phyloP scores from a whole-genome alignment of 345 rosid genomes.

The Bruguiera parviflora region DNA sequence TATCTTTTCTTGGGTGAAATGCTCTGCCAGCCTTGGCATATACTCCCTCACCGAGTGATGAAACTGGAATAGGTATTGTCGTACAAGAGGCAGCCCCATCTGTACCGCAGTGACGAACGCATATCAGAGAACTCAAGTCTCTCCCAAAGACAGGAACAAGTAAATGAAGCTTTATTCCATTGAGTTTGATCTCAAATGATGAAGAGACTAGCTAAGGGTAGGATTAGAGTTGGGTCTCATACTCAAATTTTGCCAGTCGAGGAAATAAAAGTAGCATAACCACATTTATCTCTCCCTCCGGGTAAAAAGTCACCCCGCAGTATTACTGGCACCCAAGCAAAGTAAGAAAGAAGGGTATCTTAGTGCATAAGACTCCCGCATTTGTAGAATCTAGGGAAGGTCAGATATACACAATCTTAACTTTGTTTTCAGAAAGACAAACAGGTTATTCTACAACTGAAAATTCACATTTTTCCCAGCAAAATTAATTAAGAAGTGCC shows the following conservation, averaged over 20 bases:
- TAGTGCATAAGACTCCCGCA: too few relatives aligned
- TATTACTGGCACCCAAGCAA: too few relatives aligned
- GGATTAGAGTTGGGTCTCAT: not conserved
- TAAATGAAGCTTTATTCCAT: not conserved
- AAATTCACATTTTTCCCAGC: too few relatives aligned
- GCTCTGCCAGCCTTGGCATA: constrained; percentile 87
- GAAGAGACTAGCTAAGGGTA: not conserved
- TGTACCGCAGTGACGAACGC: constrained; percentile 20
- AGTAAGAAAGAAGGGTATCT: too few relatives aligned
- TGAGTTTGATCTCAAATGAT: not conserved
- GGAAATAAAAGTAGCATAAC: not conserved
- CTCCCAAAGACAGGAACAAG: not conserved
- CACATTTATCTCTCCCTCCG: too few relatives aligned
- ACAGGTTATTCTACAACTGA: too few relatives aligned
- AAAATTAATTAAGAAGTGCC: too few relatives aligned
- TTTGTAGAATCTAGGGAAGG: too few relatives aligned
- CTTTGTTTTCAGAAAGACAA: too few relatives aligned
- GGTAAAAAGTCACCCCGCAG: too few relatives aligned
- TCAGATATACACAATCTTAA: too few relatives aligned
- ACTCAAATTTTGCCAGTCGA: not conserved
- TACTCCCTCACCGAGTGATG: constrained; percentile 69
- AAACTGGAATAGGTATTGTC: constrained; percentile 75
- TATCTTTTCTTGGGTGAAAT: constrained; percentile 83
- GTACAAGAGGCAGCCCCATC: constrained; percentile 94
- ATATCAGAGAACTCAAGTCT: not conserved